Conservation (phyloP, 805 yeast species). For the Debaryomyces tyrocola region DNA sequence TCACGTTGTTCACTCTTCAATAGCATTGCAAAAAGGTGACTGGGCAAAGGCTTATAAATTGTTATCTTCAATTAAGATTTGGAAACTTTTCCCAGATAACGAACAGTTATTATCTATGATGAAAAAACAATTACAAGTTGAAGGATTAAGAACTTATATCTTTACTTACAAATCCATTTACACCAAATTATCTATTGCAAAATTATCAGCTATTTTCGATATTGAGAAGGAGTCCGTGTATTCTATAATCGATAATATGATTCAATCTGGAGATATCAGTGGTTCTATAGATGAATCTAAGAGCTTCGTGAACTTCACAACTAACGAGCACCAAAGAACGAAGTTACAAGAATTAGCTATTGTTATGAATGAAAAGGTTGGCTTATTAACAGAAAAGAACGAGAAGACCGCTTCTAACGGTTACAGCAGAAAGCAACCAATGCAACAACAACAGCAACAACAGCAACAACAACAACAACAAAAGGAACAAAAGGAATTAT, state of each 20-base stretch:
- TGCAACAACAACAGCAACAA: slow-evolving; percentile 36
- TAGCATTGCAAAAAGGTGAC: slow-evolving; percentile 82
- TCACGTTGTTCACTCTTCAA: slow-evolving; percentile 88
- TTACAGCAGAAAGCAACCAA: slow-evolving; percentile 44
- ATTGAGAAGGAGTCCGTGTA: slow-evolving; percentile 55
- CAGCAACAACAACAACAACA: slow-evolving; percentile 33
- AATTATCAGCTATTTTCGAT: slow-evolving; percentile 67
- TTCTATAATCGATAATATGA: slow-evolving; percentile 70
- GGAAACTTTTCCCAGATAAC: slow-evolving; percentile 77
- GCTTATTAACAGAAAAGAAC: slow-evolving; percentile 76
- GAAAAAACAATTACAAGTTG: slow-evolving; percentile 76
- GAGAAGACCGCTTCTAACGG: slow-evolving; percentile 83
- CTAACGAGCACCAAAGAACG: slow-evolving; percentile 75
- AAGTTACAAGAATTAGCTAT: slow-evolving; percentile 86
- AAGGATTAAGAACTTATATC: slow-evolving; percentile 90
- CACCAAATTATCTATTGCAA: slow-evolving; percentile 67
- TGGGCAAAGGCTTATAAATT: slow-evolving; percentile 79
- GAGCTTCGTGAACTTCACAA: slow-evolving; percentile 58
- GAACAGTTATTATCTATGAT: slow-evolving; percentile 71
- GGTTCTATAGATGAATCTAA: slow-evolving; percentile 74
- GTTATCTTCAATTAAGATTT: slow-evolving; percentile 75
- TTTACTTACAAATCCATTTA: slow-evolving; percentile 79
- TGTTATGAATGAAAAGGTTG: slow-evolving; percentile 77
- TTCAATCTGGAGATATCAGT: slow-evolving; percentile 71
- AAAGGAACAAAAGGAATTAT: slow-evolving; percentile 28